A percentile compares a stretch with the other conserved stretches of the same genome.
Conservation (phyloP, 139 green algal genomes). For the Mychonastes homosphaera region DNA sequence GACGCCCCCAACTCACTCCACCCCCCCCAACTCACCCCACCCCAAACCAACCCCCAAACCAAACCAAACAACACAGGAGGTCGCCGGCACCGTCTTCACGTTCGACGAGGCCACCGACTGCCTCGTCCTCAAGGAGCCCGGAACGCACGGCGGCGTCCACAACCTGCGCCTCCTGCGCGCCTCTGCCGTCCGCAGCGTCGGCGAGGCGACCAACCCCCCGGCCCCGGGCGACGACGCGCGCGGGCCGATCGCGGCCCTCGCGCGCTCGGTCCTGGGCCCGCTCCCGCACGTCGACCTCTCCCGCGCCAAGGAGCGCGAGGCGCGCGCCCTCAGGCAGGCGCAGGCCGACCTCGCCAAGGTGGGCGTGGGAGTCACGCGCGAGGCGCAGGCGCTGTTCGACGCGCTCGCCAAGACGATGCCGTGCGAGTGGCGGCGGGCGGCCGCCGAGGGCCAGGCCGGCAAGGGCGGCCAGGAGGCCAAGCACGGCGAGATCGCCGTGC, state of each 20-base stretch:
- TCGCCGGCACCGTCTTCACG: slow-evolving; percentile 37
- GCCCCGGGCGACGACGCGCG: too few relatives aligned
- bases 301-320: too few relatives aligned
- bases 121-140: slow-evolving; percentile 39
- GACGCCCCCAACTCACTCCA: too few relatives aligned
- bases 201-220: slow-evolving; percentile 20
- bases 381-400: slow-evolving; percentile 72
- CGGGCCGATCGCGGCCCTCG: too few relatives aligned
- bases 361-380: slow-evolving; percentile 54
- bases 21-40: too few relatives aligned
- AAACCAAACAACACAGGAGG: too few relatives aligned
- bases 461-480: too few relatives aligned
- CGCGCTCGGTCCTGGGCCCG: too few relatives aligned
- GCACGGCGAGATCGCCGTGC: too few relatives aligned
- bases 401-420: slow-evolving; percentile 73
- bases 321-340: slow-evolving; percentile 43
- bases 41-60: too few relatives aligned
- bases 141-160: slow-evolving; percentile 29
- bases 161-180: slow-evolving; percentile 32
- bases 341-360: slow-evolving; percentile 59
- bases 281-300: too few relatives aligned
- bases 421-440: slow-evolving; percentile 43
- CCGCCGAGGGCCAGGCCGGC: too few relatives aligned
- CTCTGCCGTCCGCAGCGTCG: slow-evolving; percentile 18
- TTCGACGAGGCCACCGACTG: slow-evolving; percentile 32